Evolutionary conservation across 1,139 yeast genomes (phyloP).

Genomic region (Kodamaea sp.): DNA sequence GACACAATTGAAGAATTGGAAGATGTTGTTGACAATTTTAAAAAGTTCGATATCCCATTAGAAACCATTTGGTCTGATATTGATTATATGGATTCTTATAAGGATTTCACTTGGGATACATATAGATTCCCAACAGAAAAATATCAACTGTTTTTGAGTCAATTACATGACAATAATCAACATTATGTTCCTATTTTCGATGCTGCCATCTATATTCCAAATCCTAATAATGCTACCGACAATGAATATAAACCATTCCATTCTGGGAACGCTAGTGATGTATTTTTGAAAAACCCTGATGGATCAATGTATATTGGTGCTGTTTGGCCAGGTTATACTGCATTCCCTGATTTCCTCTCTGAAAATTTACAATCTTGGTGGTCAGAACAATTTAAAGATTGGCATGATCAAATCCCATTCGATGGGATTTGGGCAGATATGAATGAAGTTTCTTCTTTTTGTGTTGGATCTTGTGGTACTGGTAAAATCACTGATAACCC

Average conservation of each 20-base stretch:
- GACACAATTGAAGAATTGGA: slow-evolving; percentile 14
- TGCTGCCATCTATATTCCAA: slow-evolving; percentile 29
- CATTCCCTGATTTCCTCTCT: slow-evolving; percentile 30
- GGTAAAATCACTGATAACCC: slow-evolving; percentile 20
- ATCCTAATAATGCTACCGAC: slow-evolving; percentile 22
- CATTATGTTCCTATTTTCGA: slow-evolving; percentile 33
- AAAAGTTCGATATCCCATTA: slow-evolving; percentile 18
- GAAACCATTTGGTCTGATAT: slow-evolving; percentile 25
- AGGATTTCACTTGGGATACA: slow-evolving; percentile 30
- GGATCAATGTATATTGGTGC: slow-evolving; percentile 24
- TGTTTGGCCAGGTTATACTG: slow-evolving; percentile 29
- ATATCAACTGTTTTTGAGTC: slow-evolving; percentile 19
- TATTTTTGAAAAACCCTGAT: slow-evolving; percentile 27
- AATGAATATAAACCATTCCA: slow-evolving; percentile 21
- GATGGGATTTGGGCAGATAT: slow-evolving; percentile 37
- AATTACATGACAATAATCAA: slow-evolving; percentile 22
- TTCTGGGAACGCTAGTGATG: slow-evolving; percentile 23
- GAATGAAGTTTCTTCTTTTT: slow-evolving; percentile 33
- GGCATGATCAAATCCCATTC: slow-evolving; percentile 21
- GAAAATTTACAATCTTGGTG: slow-evolving; percentile 23
- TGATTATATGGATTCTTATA: slow-evolving; percentile 25
- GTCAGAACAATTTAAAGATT: slow-evolving; percentile 19
- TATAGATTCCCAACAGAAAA: slow-evolving; percentile 22
- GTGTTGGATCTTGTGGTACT: slow-evolving; percentile 29
- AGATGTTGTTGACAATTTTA: slow-evolving; percentile 19